Evolutionary conservation across 169 alveolate genomes (phyloP), one percentile per base, ranked within the genome.

Genomic region (Theileria sp.): DNA sequence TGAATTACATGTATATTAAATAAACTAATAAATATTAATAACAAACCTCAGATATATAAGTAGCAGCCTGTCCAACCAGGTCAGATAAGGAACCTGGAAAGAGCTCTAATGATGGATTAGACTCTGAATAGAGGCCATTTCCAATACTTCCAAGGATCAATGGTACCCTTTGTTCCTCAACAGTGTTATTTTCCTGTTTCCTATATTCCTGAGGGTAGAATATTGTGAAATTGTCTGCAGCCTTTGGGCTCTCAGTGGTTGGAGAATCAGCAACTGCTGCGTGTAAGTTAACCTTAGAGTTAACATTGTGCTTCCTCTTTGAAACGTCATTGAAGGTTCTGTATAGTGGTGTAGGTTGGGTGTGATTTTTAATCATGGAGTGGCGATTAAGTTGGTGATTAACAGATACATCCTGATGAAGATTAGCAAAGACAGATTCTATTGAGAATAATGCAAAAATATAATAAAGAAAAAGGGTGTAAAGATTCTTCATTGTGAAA

Each of bases 131-230:
- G 13, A 58, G 26, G 34, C 28, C 19, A 21, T 19, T 25, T 58
- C 67, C 67, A 6, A 58, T 58, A 58, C 67, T 15, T 19, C 67
- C 67, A 19, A 58, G 67, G 8, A 58, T 58, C 67, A 58, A 25
- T 3, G 67, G 67, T 58, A 58, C 5, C n/a, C 32, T 19, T 25
- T 25, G 26, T 15, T 58, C 36, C 32, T 58, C 67, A 19, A 13
- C 36, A 58, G 0, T 30, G 13, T 19, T 21, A 5, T 58, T 58
- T 58, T 58, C 67, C 67, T 58, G 67, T 58, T 58, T 19, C 67
- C 10, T 58, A 21, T 2, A 9, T 25, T 58, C 67, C 67, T 58
- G 21, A 58, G 67, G 67, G 34, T 58, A 58, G 67, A 10, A 58
- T 19, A 58, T 25, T 25, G 10, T 8, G 13, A 58, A 58, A 25